Percentiles rank a stretch among this genome's conserved stretches.
These are phyloP conservation scores for Ammopiptanthus mongolicus DNA, from an alignment of 306 rosid genomes.

Conservation along the genomic window DNA sequence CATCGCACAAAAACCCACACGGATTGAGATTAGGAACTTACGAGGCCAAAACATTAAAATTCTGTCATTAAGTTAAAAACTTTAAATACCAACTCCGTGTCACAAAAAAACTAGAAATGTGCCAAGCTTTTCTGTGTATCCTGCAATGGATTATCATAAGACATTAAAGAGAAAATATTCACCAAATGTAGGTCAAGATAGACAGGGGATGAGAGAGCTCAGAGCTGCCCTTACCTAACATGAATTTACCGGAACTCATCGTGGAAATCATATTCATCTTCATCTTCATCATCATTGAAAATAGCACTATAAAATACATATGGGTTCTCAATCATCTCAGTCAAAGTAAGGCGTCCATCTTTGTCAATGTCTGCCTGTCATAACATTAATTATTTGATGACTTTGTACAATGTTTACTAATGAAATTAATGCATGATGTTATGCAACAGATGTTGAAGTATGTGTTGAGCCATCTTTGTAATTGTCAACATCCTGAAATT, in stretches of 20 bases:
- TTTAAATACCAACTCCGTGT: constrained; percentile 10
- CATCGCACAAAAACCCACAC: constrained; percentile 19
- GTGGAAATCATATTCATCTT: constrained; percentile 48
- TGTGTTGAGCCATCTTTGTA: constrained; percentile 5
- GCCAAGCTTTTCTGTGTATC: constrained; percentile 25
- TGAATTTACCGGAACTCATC: constrained; percentile 81
- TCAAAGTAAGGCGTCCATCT: constrained; percentile 78
- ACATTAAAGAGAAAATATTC: background rate
- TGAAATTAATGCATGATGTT: constrained; percentile 29
- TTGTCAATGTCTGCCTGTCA: constrained; percentile 88
- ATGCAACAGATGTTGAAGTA: constrained; percentile 17
- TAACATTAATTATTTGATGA: constrained; percentile 14
- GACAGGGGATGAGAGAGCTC: background rate
- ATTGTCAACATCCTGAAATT: background rate
- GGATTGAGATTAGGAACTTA: constrained; percentile 12
- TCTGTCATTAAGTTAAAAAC: constrained; percentile 3
- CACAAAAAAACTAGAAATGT: background rate
- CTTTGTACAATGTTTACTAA: background rate
- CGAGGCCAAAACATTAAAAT: constrained; percentile 14
- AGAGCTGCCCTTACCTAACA: constrained; percentile 29
- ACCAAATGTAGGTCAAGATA: background rate
- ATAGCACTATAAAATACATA: constrained; percentile 93
- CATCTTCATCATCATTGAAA: constrained; percentile 81
- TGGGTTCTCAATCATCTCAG: constrained; percentile 93
- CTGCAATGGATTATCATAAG: constrained; percentile 29